Evolutionary conservation across 164 flowering plant species (phyloP), one percentile per base, ranked within the genome.

Genomic region (Magnolia sinica): DNA sequence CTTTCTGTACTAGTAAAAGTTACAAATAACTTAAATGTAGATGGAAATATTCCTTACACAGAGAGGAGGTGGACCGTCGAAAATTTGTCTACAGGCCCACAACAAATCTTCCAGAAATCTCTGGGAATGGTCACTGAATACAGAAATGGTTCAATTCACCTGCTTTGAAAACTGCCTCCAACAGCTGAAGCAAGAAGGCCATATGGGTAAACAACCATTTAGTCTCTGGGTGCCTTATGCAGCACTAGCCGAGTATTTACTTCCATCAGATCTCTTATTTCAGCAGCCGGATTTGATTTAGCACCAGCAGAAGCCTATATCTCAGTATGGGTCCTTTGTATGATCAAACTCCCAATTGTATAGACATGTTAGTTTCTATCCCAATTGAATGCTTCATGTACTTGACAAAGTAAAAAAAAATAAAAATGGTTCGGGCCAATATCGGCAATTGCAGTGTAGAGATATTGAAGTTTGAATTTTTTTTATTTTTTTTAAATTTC

Each of bases 41-140:
- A 37, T 37, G 45, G 4, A 0, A 37, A 2, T 4, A 37, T 37
- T 63, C 82, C 61, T 59, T 55, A 18, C 83, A 81, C 90, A 92
- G 97, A 81, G 89, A 86, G 80, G 93, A 88, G 82, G 80, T 86
- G 37, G 83, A 83, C 61, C 83, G 67, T 52, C 80, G 78, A 23
- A 85, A 81, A 71, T 79, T 85, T 23, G 58, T 68, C 4, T 74
- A 77, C 71, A 84, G 79, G 71, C 82, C 76, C 22, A 81, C 82
- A 55, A 82, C 11, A 59, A 84, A 82, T 79, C 75, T 65, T 13
- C 83, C 74, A 59, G 84, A 77, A 73, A 82, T 76, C 1, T 73
- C 77, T 76, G 72, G 50, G 50, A 86, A 81, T 80, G 87, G 84
- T 70, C 88, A 84, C 78, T 88, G 73, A 81, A 29, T 45, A 71